Evolutionary conservation across 2,329 filamentous ascomycete species (phyloP), one percentile per base, ranked within the genome.

Genomic region (Pyrenochaeta sp.): DNA sequence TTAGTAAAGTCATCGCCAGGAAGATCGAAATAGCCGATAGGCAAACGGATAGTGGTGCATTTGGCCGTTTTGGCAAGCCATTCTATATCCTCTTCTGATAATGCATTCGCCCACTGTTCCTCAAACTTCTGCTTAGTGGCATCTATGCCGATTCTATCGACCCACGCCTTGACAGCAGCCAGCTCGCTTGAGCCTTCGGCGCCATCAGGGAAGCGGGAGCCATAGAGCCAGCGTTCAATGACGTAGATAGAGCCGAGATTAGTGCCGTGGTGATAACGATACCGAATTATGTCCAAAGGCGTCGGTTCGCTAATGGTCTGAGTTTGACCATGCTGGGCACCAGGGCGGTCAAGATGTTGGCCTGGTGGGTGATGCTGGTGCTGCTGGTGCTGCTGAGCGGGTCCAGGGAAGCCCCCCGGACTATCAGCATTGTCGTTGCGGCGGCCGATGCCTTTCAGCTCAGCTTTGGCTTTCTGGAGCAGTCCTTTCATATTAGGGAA

Each of bases 191-290:
- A 77, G 5, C 77, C 78, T 35, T 67, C 60, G 7, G 76, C 68
- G 11, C 72, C 72, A 1, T 75, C 67, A 2, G 78, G 77, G 58
- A 83, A 86, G 67, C 84, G 80, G 49, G 75, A 79, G 1, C 74
- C 72, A 36, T 77, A 79, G 3, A 87, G 77, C 84, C 84, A 87
- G 67, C 80, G 78, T 64, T 87, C 85, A 4, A 86, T 78, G n/a
- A 86, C 80, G 67, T 85, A 87, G 40, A 86, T 77, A 9, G 81
- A 81, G 35, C 85, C 85, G 2, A 87, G 75, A 53, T 87, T 87
- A 0, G 79, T 80, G 7, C 84, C 85, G 64, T 86, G 82, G 52
- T 87, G 83, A 59, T 85, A 86, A 36, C 85, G 81, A 63, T 86
- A 87, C 45, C 82, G 77, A 23, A 82, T 68, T 17, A 85, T 74